Base-by-base conservation (phyloP, 768 basidiomycete species). In the Gloeostereum incarnatum region DNA sequence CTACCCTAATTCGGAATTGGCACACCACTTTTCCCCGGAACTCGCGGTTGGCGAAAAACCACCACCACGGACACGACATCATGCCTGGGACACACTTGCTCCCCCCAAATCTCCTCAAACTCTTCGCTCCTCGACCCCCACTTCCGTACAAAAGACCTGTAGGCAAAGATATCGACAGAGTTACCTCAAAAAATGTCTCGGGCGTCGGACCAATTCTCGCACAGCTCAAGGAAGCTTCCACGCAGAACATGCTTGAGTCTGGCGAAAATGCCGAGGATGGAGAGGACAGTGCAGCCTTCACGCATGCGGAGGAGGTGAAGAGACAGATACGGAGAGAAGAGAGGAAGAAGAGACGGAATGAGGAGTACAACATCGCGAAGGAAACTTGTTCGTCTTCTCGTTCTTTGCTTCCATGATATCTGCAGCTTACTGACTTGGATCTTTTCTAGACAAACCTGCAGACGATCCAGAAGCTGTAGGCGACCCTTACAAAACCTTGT, bases 401-500 rank as follows among this genome's bases (percentile, higher is more conserved):
- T n/a, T 38, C 11, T n/a, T n/a, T n/a, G n/a, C n/a, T n/a, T n/a
- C n/a, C n/a, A n/a, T n/a, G n/a, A n/a, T 24, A 30, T 44, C 25
- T 24, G 6, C 27, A 32, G 23, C 30, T 31, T 22, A 36, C 38
- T 46, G 35, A 46, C 36, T 26, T 38, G 47, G 45, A 38, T 36
- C 42, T 19, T n/a, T 13, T 45, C 21, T 50, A 97, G 94, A 93
- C 63, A 90, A 92, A 56, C 96, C 96, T 6, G 71, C 83, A 14
- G 93, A 94, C 38, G 93, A 99, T 52, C 40, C 81, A 9, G 80
- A 94, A 54, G 93, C 91, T 22, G 69, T 83, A 29, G 96, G 96
- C 2, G 96, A 99, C 54, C 96, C 96, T 3, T 99, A 97, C 66
- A 98, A 98, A 58, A 98, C 96, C 0, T 68, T 99, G 17, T 99